Conservation (phyloP, 371 early-diverging fungal species). For the Mortierella sp. region DNA sequence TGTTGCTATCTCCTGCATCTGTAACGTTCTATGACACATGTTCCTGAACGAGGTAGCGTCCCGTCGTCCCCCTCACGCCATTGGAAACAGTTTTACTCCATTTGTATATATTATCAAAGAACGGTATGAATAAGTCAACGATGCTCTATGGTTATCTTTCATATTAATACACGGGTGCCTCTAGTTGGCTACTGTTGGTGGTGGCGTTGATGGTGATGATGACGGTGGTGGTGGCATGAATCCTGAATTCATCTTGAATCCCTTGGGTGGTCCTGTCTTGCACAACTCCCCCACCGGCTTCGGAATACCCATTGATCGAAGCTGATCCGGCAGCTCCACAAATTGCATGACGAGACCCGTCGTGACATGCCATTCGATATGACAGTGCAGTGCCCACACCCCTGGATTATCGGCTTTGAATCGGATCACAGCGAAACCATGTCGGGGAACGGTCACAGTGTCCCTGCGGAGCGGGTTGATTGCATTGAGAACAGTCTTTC, state of each 20-base stretch:
- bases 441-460: slow-evolving; percentile 61
- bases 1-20: no score
- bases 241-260: slow-evolving; percentile 40
- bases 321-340: slow-evolving; percentile 42
- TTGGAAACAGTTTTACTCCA: no score
- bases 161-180: no score
- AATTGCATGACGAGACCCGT: slow-evolving; percentile 53
- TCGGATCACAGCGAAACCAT: slow-evolving; percentile 63
- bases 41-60: no score
- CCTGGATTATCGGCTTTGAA: slow-evolving; percentile 69
- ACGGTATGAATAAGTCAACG: no score
- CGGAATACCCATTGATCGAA: slow-evolving; percentile 50
- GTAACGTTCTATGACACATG: no score
- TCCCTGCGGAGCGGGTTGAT: slow-evolving; percentile 72
- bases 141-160: no score
- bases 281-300: slow-evolving; percentile 30
- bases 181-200: no score
- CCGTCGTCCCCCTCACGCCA: no score
- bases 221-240: no score
- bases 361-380: slow-evolving; percentile 56
- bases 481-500: slow-evolving; percentile 57
- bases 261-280: slow-evolving; percentile 28
- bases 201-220: no score
- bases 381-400: slow-evolving; percentile 62
- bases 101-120: no score